Base-by-base conservation (phyloP, 139 green algal species). In the Eudorina sp. region DNA sequence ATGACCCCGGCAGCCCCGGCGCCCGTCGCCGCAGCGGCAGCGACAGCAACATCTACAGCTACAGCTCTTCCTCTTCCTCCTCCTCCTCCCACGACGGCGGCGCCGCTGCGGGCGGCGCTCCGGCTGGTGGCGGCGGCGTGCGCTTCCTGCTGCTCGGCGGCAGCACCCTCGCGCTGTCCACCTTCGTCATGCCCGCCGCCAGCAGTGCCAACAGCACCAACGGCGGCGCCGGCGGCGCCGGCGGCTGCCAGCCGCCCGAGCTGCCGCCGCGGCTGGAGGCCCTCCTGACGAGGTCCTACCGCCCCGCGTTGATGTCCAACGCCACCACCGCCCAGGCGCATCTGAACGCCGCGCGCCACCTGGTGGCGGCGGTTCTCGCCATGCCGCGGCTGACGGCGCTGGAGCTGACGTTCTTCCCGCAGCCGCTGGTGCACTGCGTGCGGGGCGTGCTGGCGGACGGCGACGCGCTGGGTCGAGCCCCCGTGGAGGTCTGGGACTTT, bases 351-450 rank as follows among this genome's bases (percentile, higher is more conserved):
- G 87, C 69, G 25, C 88, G 53, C 25, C 38, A 48, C 2, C 70
- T 90, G 4, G 86, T 82, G 25, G 27, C 89, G 9, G 86, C 74
- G 18, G 82, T 73, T 0, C 55, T 83, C 36, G 34, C n/a, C 14
- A 78, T 97, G 92, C 91, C 90, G 0, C 25, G 41, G 2, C 92
- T 97, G 72, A 69, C 70, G 29, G 89, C 92, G 38, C 58, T 97
- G 53, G 95, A 97, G 81, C 85, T 97, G 1, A 95, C 92, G 0
- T 96, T 97, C 91, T 92, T 95, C 23, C 88, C 90, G 11, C 86
- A 88, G 11, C 90, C 77, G 23, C 62, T 85, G 11, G 76, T 75
- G 31, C 0, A 43, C 53, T 62, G 48, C 8, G 25, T 77, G 2
- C 58, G 48, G 0, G 38, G 38, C 1, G 27, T 66, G 29, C 72